Evolutionary conservation across 176 grass and related monocot species (phyloP), one percentile per base, ranked within the genome.

Genomic region (Musa beccarii): DNA sequence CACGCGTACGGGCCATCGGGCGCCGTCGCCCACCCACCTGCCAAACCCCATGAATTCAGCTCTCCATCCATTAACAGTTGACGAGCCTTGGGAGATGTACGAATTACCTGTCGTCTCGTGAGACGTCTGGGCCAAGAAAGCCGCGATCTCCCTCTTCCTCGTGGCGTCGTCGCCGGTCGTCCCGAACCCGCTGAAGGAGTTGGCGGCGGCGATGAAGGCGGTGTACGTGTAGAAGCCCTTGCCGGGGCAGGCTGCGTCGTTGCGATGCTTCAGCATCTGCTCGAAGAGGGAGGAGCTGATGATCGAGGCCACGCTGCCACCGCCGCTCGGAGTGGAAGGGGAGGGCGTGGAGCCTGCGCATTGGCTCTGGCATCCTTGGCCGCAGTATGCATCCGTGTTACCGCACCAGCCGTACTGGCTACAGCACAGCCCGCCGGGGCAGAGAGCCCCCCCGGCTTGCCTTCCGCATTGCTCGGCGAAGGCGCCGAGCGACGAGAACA

Each of bases 61-160:
- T 4, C 11, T 53, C 3, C 4, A 53, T 29, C 16, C 16, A 43
- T 50, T 14, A n/a, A 76, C 34, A 5, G 34, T 43, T 5, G 34
- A 43, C 4, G 34, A 43, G 34, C 34, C 34, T 43, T 6, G 34
- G 34, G 34, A 43, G 34, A 0, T 6, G 34, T 43, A 43, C 34
- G 34, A 43, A 5, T 6, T 43, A 89, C 84, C 85, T 25, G 79
- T 87, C 26, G 88, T 90, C 63, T 90, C 88, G 51, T 90, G 82
- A 2, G 88, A 90, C 57, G 85, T 90, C 82, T 90, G 72, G 1
- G 53, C 88, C 66, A 90, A 86, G 85, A 90, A 90, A 43, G 88
- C 82, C n/a, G 88, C 85, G 68, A 90, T 69, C 72, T 90, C 82
- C 51, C 85, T 71, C 68, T 77, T 76, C 7, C 15, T n/a, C 4